A percentile compares a stretch with the other conserved stretches of the same genome.
Conservation (phyloP, 2,329 filamentous ascomycete genomes). For the Biscogniauxia marginata region DNA sequence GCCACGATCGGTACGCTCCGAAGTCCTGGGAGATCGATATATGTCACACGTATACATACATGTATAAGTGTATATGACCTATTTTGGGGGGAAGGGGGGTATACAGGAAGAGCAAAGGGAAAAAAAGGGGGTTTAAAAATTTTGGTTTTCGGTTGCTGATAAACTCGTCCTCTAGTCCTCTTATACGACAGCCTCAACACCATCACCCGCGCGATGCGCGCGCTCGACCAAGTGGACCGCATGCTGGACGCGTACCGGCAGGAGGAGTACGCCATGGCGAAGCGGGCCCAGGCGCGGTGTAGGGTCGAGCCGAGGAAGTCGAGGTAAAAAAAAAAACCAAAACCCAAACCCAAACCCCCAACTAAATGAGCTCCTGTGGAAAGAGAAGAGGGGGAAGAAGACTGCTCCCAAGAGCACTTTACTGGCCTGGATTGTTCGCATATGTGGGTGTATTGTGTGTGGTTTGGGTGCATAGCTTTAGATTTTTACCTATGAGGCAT, state of each 20-base stretch:
- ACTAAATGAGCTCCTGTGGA: too few species aligned
- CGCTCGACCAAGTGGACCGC: conserved; percentile 24
- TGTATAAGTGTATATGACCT: too few species aligned
- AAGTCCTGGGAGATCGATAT: too few species aligned
- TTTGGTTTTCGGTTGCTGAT: neutral
- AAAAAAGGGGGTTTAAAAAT: neutral
- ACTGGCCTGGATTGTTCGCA: too few species aligned
- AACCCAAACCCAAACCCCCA: too few species aligned
- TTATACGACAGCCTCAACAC: conserved; percentile 27
- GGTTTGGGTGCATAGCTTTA: too few species aligned
- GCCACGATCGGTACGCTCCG: too few species aligned
- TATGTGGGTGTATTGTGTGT: too few species aligned
- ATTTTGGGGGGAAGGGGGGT: too few species aligned
- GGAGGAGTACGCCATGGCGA: conserved; percentile 2
- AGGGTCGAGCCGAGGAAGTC: neutral
- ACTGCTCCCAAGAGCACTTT: too few species aligned
- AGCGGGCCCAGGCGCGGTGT: neutral
- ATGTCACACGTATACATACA: too few species aligned
- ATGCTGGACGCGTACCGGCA: conserved; percentile 20
- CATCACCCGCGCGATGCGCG: conserved; percentile 24
- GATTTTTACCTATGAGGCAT: neutral
- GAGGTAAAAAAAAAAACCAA: neutral
- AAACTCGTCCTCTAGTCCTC: conserved; percentile 23
- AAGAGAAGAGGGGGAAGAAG: too few species aligned
- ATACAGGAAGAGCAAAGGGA: neutral